A percentile compares a stretch with the other conserved stretches of the same genome.
phyloP scores from a whole-genome alignment of 768 basidiomycete genomes.

The Galerina marginata region DNA sequence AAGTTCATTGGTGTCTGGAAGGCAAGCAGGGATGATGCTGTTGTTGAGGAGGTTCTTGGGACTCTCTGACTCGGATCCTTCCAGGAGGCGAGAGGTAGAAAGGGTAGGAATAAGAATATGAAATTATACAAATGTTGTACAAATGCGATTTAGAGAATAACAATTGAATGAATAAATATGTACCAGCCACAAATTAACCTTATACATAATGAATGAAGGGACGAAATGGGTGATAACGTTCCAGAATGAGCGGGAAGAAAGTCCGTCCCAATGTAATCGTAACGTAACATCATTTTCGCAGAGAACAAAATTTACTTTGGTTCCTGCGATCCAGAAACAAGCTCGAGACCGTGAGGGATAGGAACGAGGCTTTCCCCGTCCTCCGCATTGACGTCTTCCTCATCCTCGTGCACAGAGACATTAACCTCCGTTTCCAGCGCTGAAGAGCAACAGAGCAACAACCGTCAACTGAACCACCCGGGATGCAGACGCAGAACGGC shows the following conservation, averaged over 20 bases:
- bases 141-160: conserved; percentile 3
- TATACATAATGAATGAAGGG: not conserved
- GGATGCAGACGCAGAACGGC: conserved; percentile 10
- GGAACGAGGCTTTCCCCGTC: conserved; percentile 20
- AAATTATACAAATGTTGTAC: conserved; percentile 23
- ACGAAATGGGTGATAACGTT: not conserved
- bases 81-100: not conserved
- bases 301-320: conserved; percentile 19
- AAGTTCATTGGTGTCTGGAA: conserved; percentile 73
- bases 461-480: conserved; percentile 20
- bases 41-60: conserved; percentile 45
- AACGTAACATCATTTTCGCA: not conserved
- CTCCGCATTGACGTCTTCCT: conserved; percentile 20
- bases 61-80: conserved; percentile 20
- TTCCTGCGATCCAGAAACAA: conserved; percentile 10
- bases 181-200: not conserved
- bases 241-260: not conserved
- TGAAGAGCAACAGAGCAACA: conserved; percentile 24
- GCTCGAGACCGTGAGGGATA: conserved; percentile 2
- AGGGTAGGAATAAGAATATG: conserved; percentile 12
- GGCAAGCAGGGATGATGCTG: conserved; percentile 45
- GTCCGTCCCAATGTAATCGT: not conserved
- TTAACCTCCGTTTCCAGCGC: conserved; percentile 26
- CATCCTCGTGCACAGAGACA: conserved; percentile 27
- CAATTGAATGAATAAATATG: not conserved